phyloP scores from a whole-genome alignment of 345 rosid species.

The Triadica sebifera region DNA sequence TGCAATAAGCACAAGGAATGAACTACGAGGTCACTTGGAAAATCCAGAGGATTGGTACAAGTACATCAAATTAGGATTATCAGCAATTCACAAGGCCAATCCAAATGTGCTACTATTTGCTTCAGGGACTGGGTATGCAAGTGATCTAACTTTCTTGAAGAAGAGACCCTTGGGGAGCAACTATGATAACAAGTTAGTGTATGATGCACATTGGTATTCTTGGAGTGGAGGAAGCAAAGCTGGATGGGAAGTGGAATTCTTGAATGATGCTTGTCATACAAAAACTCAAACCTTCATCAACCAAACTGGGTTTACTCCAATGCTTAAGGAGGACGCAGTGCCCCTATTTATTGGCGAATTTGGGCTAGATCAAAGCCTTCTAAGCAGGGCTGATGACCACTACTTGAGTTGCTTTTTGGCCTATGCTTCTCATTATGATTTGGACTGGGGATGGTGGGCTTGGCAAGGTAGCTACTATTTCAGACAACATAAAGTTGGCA shows the following conservation, averaged over 20 bases:
- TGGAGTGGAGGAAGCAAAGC: not conserved
- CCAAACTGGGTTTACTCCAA: slow-evolving; percentile 4
- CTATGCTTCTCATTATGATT: slow-evolving; percentile 3
- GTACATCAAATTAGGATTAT: slow-evolving; percentile 5
- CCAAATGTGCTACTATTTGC: slow-evolving; percentile 16
- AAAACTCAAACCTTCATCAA: not conserved
- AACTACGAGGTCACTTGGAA: slow-evolving; percentile 12
- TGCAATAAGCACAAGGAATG: slow-evolving; percentile 20
- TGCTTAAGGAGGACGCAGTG: slow-evolving; percentile 8
- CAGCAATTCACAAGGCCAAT: slow-evolving; percentile 18
- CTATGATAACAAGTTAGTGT: slow-evolving; percentile 17
- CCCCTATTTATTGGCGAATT: slow-evolving; percentile 25
- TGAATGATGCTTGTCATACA: slow-evolving; percentile 11
- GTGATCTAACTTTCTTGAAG: slow-evolving; percentile 5
- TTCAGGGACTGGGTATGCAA: slow-evolving; percentile 12
- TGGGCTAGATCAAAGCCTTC: slow-evolving; percentile 10
- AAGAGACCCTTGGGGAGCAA: not conserved
- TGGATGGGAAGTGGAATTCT: not conserved
- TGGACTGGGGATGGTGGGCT: slow-evolving; percentile 22
- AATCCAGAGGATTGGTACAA: slow-evolving; percentile 12
- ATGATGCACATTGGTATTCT: slow-evolving; percentile 19
- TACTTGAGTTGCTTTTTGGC: slow-evolving; percentile 11
- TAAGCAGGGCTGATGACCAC: slow-evolving; percentile 1
- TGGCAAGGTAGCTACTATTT: slow-evolving; percentile 23
- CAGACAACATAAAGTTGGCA: not conserved